These are phyloP conservation scores for Quercus tomentella DNA, from an alignment of 331 rosid genomes.

Conservation along the genomic window DNA sequence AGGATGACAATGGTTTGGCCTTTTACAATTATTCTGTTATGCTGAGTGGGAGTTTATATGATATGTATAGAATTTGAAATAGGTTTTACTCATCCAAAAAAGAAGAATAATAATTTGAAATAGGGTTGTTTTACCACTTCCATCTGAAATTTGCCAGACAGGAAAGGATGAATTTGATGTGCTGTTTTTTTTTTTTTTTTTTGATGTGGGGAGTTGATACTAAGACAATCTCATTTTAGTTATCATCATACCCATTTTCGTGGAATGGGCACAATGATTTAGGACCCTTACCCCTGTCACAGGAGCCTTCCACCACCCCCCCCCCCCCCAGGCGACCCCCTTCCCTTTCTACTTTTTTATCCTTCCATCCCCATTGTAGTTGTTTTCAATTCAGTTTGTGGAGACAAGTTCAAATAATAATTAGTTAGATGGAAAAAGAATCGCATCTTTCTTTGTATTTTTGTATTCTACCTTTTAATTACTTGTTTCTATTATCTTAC, in stretches of 20 bases:
- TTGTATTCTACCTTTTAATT: not conserved
- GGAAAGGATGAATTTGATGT: not conserved
- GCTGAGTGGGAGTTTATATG: not conserved
- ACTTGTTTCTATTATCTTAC: conserved; percentile 4
- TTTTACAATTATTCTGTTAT: not conserved
- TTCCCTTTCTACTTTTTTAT: conserved; percentile 5
- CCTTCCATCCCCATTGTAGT: not conserved
- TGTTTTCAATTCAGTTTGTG: conserved; percentile 1
- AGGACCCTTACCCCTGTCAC: not conserved
- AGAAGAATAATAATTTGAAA: not conserved
- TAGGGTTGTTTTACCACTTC: not conserved
- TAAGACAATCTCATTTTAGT: not conserved
- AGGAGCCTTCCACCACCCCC: not conserved
- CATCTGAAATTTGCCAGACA: not conserved
- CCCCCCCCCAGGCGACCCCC: not conserved
- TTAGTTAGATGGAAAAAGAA: conserved; percentile 1
- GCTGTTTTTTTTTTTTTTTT: too few species aligned
- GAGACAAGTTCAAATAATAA: not conserved
- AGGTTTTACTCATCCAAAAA: not conserved
- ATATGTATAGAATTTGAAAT: not conserved
- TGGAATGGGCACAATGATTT: not conserved
- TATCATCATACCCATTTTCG: not conserved
- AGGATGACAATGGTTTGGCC: not conserved
- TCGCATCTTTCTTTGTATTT: conserved; percentile 1
- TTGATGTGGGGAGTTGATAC: not conserved